A percentile compares a stretch with the other conserved stretches of the same genome.
Conservation (phyloP, 768 basidiomycete species). For the Leccinum pellstonianum region DNA sequence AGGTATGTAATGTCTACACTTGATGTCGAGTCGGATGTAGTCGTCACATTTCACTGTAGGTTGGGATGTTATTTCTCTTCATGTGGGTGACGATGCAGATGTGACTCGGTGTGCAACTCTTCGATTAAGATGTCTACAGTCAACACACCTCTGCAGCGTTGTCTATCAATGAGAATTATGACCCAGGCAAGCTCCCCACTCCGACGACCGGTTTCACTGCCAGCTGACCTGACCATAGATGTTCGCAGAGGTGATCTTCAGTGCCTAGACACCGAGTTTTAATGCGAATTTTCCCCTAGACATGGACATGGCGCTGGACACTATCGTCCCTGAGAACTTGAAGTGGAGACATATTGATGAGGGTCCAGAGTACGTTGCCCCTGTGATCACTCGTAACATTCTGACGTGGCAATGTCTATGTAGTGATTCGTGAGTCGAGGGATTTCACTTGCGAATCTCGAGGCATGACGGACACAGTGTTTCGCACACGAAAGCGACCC, state of each 20-base stretch:
- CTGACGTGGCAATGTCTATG: constrained; percentile 11
- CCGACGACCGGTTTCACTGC: not conserved
- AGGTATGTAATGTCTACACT: constrained; percentile 42
- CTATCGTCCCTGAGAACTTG: constrained; percentile 80
- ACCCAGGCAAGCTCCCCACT: constrained; percentile 51
- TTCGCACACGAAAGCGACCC: constrained; percentile 86
- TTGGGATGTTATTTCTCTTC: constrained; percentile 87
- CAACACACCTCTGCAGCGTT: constrained; percentile 79
- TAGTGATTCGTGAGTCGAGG: constrained; percentile 69
- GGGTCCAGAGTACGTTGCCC: constrained; percentile 70
- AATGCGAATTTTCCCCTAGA: constrained; percentile 47
- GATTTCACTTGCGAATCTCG: not conserved
- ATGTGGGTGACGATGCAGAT: constrained; percentile 50
- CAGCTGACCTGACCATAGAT: constrained; percentile 30
- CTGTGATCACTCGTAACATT: not conserved
- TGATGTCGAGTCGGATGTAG: not conserved
- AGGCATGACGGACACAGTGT: constrained; percentile 46
- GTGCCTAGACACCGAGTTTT: not conserved
- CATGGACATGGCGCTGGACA: constrained; percentile 94
- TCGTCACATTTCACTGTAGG: constrained; percentile 38
- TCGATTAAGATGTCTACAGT: constrained; percentile 38
- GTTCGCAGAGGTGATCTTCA: constrained; percentile 42
- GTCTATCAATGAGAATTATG: constrained; percentile 89
- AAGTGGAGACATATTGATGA: constrained; percentile 88
- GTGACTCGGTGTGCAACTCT: not conserved